These are phyloP conservation scores for Vanrija humicola DNA, from an alignment of 1,284 basidiomycete genomes.

Conservation along the genomic window DNA sequence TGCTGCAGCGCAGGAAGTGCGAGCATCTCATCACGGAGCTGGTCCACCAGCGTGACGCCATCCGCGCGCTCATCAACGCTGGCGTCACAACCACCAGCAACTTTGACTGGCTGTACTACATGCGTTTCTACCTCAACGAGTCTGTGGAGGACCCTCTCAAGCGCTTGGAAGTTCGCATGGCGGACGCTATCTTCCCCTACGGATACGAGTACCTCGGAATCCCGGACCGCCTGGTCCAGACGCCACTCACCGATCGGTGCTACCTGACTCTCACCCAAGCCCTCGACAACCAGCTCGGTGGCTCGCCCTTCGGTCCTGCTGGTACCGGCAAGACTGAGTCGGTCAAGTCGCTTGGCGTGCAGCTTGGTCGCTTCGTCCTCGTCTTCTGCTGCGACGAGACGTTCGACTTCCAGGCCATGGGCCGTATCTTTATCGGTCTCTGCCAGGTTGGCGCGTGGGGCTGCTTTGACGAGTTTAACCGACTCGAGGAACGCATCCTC, in stretches of 20 bases:
- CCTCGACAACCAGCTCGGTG: conserved; percentile 88
- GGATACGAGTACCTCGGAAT: conserved; percentile 99
- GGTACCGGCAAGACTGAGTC: conserved; percentile 99
- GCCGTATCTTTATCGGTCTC: conserved; percentile 95
- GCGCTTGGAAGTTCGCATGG: conserved; percentile 74
- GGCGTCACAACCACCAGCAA: conserved; percentile 62
- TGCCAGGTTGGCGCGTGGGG: conserved; percentile 99
- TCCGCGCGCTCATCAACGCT: conserved; percentile 70
- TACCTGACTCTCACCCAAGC: conserved; percentile 97
- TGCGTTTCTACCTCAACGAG: conserved; percentile 92
- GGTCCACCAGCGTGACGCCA: conserved; percentile 95
- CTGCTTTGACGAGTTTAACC: conserved; percentile 97
- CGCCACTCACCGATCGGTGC: conserved; percentile 94
- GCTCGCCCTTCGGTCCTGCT: conserved; percentile 95
- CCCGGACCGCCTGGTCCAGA: conserved; percentile 94
- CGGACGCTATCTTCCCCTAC: conserved; percentile 91
- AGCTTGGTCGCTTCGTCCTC: conserved; percentile 93
- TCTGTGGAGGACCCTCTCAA: conserved; percentile 69
- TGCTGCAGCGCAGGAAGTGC: conserved; percentile 90
- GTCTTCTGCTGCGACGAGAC: conserved; percentile 99
- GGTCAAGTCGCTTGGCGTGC: conserved; percentile 96
- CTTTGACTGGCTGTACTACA: conserved; percentile 95
- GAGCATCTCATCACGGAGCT: conserved; percentile 99
- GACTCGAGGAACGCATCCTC: conserved; percentile 94
- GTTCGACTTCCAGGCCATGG: conserved; percentile 99